A percentile compares a stretch with the other conserved stretches of the same genome.
These are phyloP conservation scores for Pezicula carpinea DNA, from an alignment of 2,329 filamentous ascomycete species.

Conservation along the genomic window DNA sequence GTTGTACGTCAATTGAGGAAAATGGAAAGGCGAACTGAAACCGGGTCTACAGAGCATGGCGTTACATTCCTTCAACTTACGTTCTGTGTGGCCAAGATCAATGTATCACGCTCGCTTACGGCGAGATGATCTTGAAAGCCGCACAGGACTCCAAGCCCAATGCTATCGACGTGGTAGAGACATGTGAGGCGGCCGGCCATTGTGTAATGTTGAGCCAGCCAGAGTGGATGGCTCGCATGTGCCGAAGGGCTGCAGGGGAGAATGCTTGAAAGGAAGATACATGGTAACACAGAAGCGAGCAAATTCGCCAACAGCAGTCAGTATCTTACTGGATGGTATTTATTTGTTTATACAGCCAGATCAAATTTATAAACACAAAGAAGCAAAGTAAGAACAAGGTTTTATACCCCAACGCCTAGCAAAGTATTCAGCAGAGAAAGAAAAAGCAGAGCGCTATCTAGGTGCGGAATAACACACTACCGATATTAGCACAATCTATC, in stretches of 20 bases:
- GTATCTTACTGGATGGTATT: background rate
- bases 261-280: background rate
- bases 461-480: background rate
- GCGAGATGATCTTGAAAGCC: constrained; percentile 17
- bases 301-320: background rate
- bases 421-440: background rate
- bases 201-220: constrained; percentile 11
- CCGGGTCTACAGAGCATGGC: background rate
- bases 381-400: too few relatives aligned
- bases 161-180: constrained; percentile 19
- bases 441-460: background rate
- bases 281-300: background rate
- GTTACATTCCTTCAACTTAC: constrained; percentile 4
- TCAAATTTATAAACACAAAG: too few relatives aligned
- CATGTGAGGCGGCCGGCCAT: constrained; percentile 17
- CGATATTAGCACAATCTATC: background rate
- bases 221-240: constrained; percentile 17
- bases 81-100: constrained; percentile 1
- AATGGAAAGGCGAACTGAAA: too few relatives aligned
- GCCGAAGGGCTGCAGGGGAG: constrained; percentile 4
- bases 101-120: constrained; percentile 7
- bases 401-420: too few relatives aligned
- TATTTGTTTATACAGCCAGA: background rate
- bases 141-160: constrained; percentile 14
- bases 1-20: too few relatives aligned